Base-by-base conservation (phyloP, 805 yeast species). In the Spathaspora girioi region DNA sequence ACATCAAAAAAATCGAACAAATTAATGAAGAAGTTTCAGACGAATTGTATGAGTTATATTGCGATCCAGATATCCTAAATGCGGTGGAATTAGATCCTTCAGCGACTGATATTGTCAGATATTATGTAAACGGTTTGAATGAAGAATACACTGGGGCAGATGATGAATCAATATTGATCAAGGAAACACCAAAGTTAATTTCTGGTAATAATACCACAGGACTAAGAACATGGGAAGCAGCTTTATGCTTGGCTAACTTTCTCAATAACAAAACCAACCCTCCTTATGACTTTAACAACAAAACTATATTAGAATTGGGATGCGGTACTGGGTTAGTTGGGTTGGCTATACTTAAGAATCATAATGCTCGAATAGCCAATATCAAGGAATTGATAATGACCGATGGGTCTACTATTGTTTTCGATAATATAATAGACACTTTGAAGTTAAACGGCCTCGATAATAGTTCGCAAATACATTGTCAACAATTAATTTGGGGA, bases 151-250 rank as follows among this genome's bases (percentile, higher is more conserved):
- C 31, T 18, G 5, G 23, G 7, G 15, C 43, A 18, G 27, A 42
- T 7, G 17, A 41, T 14, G 53, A 47, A 0, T 61, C 78, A 15
- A 61, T 73, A 1, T 56, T 58, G 6, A 78, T 86, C 2, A 68
- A 67, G 52, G 94, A 87, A 59, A 75, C 81, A 0, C 93, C 92
- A 0, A 72, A 77, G 49, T 54, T 87, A 48, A 80, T 87, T 12
- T 79, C 88, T 38, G 89, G 89, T 0, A 63, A 70, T n/a, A 96
- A 96, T 5, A 86, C 96, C 0, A 93, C 97, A 0, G 97, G 97
- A 0, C 68, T 83, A 50, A 72, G 97, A 41, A 93, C 97, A 0
- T 92, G 97, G 98, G 97, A 90, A 62, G 97, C 97, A 2, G 87
- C 96, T 0, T 57, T 88, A 6, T 89, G 74, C 49, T 67, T 93